Evolutionary conservation across 495 filamentous ascomycete species (phyloP), one percentile per base, ranked within the genome.

Genomic region (Penicillium manginii): DNA sequence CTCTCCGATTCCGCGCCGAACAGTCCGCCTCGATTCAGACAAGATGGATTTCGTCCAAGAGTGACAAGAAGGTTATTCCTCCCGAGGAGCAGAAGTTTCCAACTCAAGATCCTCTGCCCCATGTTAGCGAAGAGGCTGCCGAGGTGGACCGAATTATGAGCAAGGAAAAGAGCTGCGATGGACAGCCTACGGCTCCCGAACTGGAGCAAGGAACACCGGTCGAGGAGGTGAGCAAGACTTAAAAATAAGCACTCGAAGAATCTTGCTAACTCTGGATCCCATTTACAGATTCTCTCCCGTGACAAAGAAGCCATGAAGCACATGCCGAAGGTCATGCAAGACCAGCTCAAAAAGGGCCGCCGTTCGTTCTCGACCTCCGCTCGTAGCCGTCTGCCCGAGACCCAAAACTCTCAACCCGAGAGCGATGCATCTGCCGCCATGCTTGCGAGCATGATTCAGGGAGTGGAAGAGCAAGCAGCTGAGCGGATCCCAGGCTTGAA

Each of bases 251-350:
- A 29, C 26, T 8, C 26, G 3, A 29, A 29, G 26, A 29, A 29
- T 29, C 6, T 8, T 29, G 2, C 26, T 29, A 4, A 29, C 40
- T 17, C 17, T 45, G 42, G 18, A 17, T 23, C 29, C 32, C 3
- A 15, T 47, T 33, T 48, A 29, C 61, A 92, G 88, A 81, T 91
- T 56, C 76, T 92, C 42, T 73, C 85, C 59, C 84, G 83, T 48
- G 87, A 90, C 61, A 77, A 84, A 59, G 77, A 86, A 50, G 81
- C 77, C 53, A 75, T 78, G 62, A 83, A 88, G 57, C 83, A 89
- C 48, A 84, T 86, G 26, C 88, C 90, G 22, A 80, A 88, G 70
- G 82, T 91, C 6, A 80, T 91, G 70, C 82, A 86, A 60, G 81
- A 88, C 51, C 74, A 84, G 53, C 66, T 82, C 5, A 76, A 80